A percentile compares a stretch with the other conserved stretches of the same genome.
Evolutionary conservation across 2,329 filamentous ascomycete species (phyloP).

Genomic region (Juglanconis sp.): DNA sequence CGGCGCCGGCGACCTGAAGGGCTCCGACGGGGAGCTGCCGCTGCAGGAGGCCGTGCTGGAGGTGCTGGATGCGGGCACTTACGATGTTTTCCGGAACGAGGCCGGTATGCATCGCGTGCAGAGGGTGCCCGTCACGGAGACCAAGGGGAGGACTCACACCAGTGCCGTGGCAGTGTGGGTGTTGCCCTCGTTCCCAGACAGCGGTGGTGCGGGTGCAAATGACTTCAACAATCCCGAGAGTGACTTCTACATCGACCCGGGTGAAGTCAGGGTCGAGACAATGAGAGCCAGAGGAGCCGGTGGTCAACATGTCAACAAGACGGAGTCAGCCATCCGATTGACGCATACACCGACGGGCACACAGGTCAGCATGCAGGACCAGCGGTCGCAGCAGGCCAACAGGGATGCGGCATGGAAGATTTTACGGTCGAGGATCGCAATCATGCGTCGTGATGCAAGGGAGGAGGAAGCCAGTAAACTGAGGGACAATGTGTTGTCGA

Average conservation of each 20-base stretch:
- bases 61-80: conserved; percentile 72
- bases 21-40: conserved; percentile 60
- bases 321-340: conserved; percentile 89
- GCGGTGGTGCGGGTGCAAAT: conserved; percentile 39
- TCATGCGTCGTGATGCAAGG: conserved; percentile 73
- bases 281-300: conserved; percentile 92
- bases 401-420: conserved; percentile 83
- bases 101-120: conserved; percentile 95
- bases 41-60: conserved; percentile 87
- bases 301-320: conserved; percentile 98
- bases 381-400: conserved; percentile 85
- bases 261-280: conserved; percentile 79
- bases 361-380: conserved; percentile 88
- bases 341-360: conserved; percentile 87
- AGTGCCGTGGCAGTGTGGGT: conserved; percentile 91
- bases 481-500: conserved; percentile 73
- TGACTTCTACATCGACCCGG: conserved; percentile 84
- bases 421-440: conserved; percentile 76
- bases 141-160: conserved; percentile 87
- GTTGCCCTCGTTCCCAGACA: conserved; percentile 73
- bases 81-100: conserved; percentile 78
- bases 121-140: conserved; percentile 86
- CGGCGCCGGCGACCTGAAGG: conserved; percentile 51
- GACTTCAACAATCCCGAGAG: conserved; percentile 81
- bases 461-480: conserved; percentile 76